These are phyloP conservation scores for Quercus ilex DNA, from an alignment of 306 rosid genomes.

Conservation along the genomic window DNA sequence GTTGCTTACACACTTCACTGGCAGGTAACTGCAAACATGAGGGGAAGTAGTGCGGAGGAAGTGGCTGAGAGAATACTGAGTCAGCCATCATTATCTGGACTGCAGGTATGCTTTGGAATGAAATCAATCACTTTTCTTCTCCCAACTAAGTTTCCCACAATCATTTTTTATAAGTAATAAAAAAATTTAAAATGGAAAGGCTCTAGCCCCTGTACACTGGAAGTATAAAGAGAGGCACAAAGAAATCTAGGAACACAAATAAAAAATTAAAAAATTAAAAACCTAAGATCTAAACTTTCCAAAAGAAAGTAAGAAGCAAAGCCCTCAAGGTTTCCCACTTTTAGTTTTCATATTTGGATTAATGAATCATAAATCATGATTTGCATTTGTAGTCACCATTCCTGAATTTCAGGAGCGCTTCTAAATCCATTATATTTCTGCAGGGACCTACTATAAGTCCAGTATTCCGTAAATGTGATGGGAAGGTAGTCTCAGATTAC, in stretches of 20 bases:
- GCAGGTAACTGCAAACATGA: slow-evolving; percentile 92
- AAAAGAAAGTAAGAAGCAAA: not conserved
- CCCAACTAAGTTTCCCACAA: not conserved
- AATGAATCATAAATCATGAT: too few relatives aligned
- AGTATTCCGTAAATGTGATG: slow-evolving; percentile 68
- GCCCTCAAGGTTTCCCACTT: too few relatives aligned
- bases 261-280: too few relatives aligned
- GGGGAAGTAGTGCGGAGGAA: slow-evolving; percentile 81
- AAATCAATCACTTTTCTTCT: slow-evolving; percentile 2
- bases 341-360: too few relatives aligned
- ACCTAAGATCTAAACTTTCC: not conserved
- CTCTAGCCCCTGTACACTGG: too few relatives aligned
- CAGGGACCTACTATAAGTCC: slow-evolving; percentile 97
- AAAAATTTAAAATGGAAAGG: too few relatives aligned
- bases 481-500: slow-evolving; percentile 58
- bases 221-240: too few relatives aligned
- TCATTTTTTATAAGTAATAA: too few relatives aligned
- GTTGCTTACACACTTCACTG: slow-evolving; percentile 23
- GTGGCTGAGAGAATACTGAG: slow-evolving; percentile 86
- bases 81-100: slow-evolving; percentile 74
- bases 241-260: too few relatives aligned
- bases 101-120: slow-evolving; percentile 66
- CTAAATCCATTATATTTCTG: slow-evolving; percentile 17
- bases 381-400: not conserved
- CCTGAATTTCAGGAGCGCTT: not conserved